A percentile compares a stretch with the other conserved stretches of the same genome.
phyloP scores from a whole-genome alignment of 768 basidiomycete genomes.

The Crassisporium funariophilum region DNA sequence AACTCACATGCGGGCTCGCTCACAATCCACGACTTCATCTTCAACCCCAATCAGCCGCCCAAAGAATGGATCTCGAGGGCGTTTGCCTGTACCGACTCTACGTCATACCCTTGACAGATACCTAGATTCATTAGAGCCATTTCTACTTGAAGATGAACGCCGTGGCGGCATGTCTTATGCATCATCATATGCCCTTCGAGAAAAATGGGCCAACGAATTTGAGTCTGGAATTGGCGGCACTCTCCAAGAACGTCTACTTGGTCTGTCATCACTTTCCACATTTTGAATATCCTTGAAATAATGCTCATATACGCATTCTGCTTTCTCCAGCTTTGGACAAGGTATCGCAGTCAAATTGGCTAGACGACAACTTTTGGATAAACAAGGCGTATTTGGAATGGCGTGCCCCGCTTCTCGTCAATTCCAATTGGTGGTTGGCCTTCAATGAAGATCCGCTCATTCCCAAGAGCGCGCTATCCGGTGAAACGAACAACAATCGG shows the following conservation, averaged over 20 bases:
- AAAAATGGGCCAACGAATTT: slow-evolving; percentile 69
- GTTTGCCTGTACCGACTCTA: slow-evolving; percentile 83
- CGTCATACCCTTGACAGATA: slow-evolving; percentile 76
- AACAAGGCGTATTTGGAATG: slow-evolving; percentile 87
- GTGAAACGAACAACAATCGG: slow-evolving; percentile 39
- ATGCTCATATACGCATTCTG: slow-evolving; percentile 4
- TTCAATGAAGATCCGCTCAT: slow-evolving; percentile 73
- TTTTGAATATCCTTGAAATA: slow-evolving; percentile 20
- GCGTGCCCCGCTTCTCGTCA: slow-evolving; percentile 80
- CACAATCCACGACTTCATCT: slow-evolving; percentile 23
- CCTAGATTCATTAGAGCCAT: slow-evolving; percentile 73
- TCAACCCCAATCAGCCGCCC: slow-evolving; percentile 19
- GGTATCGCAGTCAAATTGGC: slow-evolving; percentile 87
- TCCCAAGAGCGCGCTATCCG: slow-evolving; percentile 44
- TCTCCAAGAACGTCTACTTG: slow-evolving; percentile 74
- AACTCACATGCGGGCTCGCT: slow-evolving; percentile 19
- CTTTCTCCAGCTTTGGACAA: slow-evolving; percentile 68
- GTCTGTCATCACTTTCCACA: slow-evolving; percentile 39
- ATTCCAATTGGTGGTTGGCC: slow-evolving; percentile 97
- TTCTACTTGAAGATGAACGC: slow-evolving; percentile 74
- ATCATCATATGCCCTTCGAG: slow-evolving; percentile 53
- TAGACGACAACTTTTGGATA: slow-evolving; percentile 92
- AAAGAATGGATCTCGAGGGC: slow-evolving; percentile 45
- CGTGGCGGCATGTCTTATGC: slow-evolving; percentile 54
- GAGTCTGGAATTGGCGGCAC: slow-evolving; percentile 64